phyloP scores from a whole-genome alignment of 106 monocot genomes.

The Cymbidium sinense region DNA sequence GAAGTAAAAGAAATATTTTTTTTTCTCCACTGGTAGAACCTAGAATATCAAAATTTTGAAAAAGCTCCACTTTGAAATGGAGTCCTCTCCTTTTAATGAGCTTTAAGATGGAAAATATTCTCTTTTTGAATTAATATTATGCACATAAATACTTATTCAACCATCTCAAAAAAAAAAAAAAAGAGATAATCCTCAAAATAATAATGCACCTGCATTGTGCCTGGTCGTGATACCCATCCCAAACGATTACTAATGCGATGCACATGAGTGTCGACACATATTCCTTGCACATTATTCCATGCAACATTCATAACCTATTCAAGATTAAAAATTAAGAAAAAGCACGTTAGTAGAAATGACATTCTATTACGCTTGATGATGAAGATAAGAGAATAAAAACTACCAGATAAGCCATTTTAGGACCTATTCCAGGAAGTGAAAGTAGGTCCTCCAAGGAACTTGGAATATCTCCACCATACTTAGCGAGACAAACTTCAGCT shows the following conservation, averaged over 20 bases:
- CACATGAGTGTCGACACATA: slow-evolving; percentile 99
- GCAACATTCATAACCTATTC: slow-evolving; percentile 82
- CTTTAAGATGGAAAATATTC: background rate
- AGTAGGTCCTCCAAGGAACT: slow-evolving; percentile 67
- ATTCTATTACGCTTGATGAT: background rate
- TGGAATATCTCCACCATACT: slow-evolving; percentile 89
- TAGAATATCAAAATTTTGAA: background rate
- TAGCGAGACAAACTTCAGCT: slow-evolving; percentile 74
- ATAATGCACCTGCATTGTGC: slow-evolving; percentile 46
- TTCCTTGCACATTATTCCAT: slow-evolving; percentile 96
- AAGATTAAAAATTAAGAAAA: too few species aligned
- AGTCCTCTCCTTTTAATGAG: background rate
- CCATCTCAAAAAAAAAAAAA: background rate
- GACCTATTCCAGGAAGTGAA: slow-evolving; percentile 80
- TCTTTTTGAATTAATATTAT: background rate
- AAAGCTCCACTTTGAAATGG: background rate
- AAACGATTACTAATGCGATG: slow-evolving; percentile 95
- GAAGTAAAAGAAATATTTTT: background rate
- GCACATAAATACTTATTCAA: background rate
- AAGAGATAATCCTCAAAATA: background rate
- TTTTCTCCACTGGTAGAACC: background rate
- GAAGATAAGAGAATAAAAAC: background rate
- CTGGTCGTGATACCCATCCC: slow-evolving; percentile 82
- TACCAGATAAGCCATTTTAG: slow-evolving; percentile 99
- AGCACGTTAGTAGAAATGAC: background rate